A percentile compares a stretch with the other conserved stretches of the same genome.
These are phyloP conservation scores for Dendrothele bispora DNA, from an alignment of 768 basidiomycete genomes.

Conservation along the genomic window DNA sequence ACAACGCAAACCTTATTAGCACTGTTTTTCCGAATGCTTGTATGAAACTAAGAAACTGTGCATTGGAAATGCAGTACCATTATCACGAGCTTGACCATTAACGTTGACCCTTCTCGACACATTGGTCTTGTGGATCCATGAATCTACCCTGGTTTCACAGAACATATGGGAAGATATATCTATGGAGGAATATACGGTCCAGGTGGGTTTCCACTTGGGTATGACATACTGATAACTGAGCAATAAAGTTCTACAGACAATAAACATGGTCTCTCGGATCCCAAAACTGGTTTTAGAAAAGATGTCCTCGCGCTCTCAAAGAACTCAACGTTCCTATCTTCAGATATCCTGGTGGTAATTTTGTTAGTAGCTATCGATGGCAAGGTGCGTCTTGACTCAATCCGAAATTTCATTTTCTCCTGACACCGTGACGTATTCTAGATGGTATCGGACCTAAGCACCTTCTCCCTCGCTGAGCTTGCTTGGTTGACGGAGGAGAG, in stretches of 20 bases:
- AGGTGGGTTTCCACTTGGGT: background rate
- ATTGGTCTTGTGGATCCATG: slow-evolving; percentile 44
- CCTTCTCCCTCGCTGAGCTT: slow-evolving; percentile 52
- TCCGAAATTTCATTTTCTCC: background rate
- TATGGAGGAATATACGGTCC: slow-evolving; percentile 49
- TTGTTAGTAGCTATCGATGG: slow-evolving; percentile 56
- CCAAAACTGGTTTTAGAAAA: slow-evolving; percentile 43
- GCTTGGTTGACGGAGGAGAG: slow-evolving; percentile 61
- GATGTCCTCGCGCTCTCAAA: slow-evolving; percentile 48
- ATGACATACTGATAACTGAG: background rate
- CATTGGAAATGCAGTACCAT: background rate
- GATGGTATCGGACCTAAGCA: slow-evolving; percentile 56
- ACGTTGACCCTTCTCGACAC: slow-evolving; percentile 39
- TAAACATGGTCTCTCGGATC: slow-evolving; percentile 32
- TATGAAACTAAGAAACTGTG: slow-evolving; percentile 45
- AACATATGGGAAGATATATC: slow-evolving; percentile 58
- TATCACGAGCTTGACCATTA: slow-evolving; percentile 26
- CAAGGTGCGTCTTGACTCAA: slow-evolving; percentile 29
- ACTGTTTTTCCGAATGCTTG: too few species aligned
- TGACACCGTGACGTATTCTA: slow-evolving; percentile 10
- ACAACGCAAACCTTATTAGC: too few species aligned
- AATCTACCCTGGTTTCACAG: slow-evolving; percentile 62
- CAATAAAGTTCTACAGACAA: slow-evolving; percentile 17
- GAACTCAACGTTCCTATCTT: slow-evolving; percentile 48
- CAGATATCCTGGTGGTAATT: slow-evolving; percentile 55